Conservation (phyloP, 495 filamentous ascomycete species). For the Talaromyces borbonicus region DNA sequence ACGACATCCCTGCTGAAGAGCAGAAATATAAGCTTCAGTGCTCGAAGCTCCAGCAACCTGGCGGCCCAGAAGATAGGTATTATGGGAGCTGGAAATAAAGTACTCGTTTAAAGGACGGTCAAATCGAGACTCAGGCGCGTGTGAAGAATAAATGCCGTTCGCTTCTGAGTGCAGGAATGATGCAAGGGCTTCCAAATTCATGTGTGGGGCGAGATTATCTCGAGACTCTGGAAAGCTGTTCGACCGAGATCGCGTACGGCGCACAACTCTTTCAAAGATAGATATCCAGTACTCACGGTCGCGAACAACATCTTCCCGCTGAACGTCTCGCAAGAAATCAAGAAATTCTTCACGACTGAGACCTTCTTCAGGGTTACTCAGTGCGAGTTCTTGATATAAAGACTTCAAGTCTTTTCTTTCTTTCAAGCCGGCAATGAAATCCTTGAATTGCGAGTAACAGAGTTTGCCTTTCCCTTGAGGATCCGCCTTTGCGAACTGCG, state of each 20-base stretch:
- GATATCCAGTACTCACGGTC: slow-evolving; percentile 57
- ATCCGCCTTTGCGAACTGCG: slow-evolving; percentile 73
- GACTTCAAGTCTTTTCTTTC: slow-evolving; percentile 67
- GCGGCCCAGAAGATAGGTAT: slow-evolving; percentile 87
- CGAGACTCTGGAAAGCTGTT: slow-evolving; percentile 25
- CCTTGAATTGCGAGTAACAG: slow-evolving; percentile 65
- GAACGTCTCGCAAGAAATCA: slow-evolving; percentile 59
- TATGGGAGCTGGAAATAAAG: slow-evolving; percentile 97
- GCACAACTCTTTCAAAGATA: slow-evolving; percentile 65
- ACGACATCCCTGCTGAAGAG: slow-evolving; percentile 80
- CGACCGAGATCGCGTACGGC: slow-evolving; percentile 48
- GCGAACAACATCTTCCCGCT: slow-evolving; percentile 63
- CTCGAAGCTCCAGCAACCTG: slow-evolving; percentile 86
- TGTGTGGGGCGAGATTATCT: slow-evolving; percentile 35
- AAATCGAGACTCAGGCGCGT: slow-evolving; percentile 47
- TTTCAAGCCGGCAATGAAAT: slow-evolving; percentile 75
- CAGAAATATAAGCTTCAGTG: slow-evolving; percentile 85
- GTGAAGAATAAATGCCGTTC: slow-evolving; percentile 51
- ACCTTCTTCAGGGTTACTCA: slow-evolving; percentile 44
- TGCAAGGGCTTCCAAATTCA: slow-evolving; percentile 67
- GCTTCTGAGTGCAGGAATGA: slow-evolving; percentile 65
- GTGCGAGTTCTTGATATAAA: slow-evolving; percentile 49
- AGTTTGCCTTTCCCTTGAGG: slow-evolving; percentile 47
- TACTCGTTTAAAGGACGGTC: slow-evolving; percentile 91
- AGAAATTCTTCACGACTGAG: slow-evolving; percentile 66